Base-by-base conservation (phyloP, 345 rosid species). In the Alliaria petiolata region DNA sequence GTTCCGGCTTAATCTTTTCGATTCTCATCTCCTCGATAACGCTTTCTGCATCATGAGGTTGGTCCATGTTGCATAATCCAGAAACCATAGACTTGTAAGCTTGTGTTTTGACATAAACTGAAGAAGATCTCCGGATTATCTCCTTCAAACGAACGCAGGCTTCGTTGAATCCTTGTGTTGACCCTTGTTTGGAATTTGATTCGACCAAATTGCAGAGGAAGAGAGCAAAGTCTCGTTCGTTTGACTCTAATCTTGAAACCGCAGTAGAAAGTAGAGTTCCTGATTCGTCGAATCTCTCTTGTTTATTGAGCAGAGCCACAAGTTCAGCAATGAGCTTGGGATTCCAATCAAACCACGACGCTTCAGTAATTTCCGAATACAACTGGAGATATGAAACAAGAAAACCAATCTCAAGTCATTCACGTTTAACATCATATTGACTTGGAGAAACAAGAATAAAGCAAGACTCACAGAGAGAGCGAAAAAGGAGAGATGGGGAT, bases 311-410 rank as follows among this genome's bases (percentile, higher is more conserved):
- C 39, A 77, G 65, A n/a, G 93, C 86, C 19, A 78, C 69, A 58
- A 93, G 80, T 7, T 87, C 78, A 3, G 98, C 92, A 10, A 82
- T 84, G 56, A 93, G 77, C 84, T 87, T 89, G 0, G 93, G 82
- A 57, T 93, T 87, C 98, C 98, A 93, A 55, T 79, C 66, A 64
- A 86, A 90, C 98, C 98, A 93, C 0, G 89, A 61, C 12, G 92
- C 80, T 80, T 90, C 78, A 47, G 71, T 78, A 10, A 93, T 86
- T 69, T 77, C 87, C 22, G 67, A 64, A 61, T 90, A 93, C 54
- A 93, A 71, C 79, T 75, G 13, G 6, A 39, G 4, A 43, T 4
- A 7, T 4, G 31, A 35, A 47, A 16, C 30, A 45, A 68, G 43
- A 12, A 15, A 50, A 4, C 22, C 17, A 43, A 6, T 4, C 8